Conservation (phyloP, 495 filamentous ascomycete species). For the Penicillium egyptiacum region DNA sequence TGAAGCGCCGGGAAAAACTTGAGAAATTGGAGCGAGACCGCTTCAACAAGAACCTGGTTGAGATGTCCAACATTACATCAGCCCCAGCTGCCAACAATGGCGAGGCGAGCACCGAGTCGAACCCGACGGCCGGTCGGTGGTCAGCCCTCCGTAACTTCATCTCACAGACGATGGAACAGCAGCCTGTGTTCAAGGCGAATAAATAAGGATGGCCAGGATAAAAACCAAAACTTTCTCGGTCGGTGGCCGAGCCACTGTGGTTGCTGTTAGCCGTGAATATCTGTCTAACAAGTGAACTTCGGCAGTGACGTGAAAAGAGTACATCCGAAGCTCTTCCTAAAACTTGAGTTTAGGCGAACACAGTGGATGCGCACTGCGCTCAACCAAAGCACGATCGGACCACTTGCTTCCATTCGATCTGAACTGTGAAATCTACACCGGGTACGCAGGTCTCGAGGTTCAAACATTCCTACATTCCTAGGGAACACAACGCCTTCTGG, state of each 20-base stretch:
- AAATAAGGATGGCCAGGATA: conserved; percentile 22
- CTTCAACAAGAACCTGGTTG: conserved; percentile 78
- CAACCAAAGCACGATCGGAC: neutral
- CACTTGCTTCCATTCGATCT: neutral
- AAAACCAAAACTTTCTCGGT: neutral
- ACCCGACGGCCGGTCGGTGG: conserved; percentile 59
- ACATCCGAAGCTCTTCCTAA: neutral
- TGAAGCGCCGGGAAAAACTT: conserved; percentile 78
- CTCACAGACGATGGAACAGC: conserved; percentile 71
- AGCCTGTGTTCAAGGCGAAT: conserved; percentile 57
- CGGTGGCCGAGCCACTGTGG: neutral
- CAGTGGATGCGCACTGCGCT: neutral
- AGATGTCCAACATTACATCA: conserved; percentile 42
- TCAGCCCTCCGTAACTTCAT: conserved; percentile 69
- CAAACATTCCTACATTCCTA: neutral
- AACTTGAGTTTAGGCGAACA: neutral
- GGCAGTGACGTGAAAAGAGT: neutral
- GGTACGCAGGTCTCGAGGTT: neutral
- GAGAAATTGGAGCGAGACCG: conserved; percentile 76
- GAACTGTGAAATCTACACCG: neutral
- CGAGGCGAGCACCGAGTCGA: conserved; percentile 19
- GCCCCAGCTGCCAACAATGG: conserved; percentile 17
- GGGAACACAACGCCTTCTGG: neutral
- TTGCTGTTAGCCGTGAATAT: neutral
- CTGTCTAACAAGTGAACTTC: neutral